Base-by-base conservation (phyloP, 2,329 filamentous ascomycete genomes). In the Microdochium paspali region DNA sequence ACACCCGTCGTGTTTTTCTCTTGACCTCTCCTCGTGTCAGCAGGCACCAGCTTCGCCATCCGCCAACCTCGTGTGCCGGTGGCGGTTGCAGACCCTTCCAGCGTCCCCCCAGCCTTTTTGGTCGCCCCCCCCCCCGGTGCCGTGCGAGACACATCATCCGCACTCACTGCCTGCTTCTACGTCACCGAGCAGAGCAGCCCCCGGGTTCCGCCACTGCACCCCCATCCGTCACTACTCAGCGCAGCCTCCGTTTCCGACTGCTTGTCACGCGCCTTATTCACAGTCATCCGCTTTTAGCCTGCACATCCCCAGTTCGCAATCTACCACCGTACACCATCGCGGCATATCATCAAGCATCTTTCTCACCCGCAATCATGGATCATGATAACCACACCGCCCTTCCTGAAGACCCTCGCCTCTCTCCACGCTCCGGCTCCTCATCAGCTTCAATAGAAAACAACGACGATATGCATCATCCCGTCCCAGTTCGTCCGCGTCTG, bases 401-500 rank as follows among this genome's bases (percentile, higher is more conserved):
- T 3, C 35, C 35, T 12, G 35, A 40, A 20, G 35, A 40, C 35
- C 35, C 35, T 18, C 35, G 35, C 18, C 12, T 40, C 6, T 40
- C 35, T 21, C 18, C 35, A 20, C 55, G 54, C 51, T 61, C 60
- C 46, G 58, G 58, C 49, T 63, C 60, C 10, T 60, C 59, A 9
- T 60, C 58, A 18, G 53, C 56, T 7, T 61, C 59, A 12, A 59
- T 60, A 21, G 50, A 51, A 39, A 58, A 60, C 44, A 52, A 49
- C 7, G 53, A 52, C n/a, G 59, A 61, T 24, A 72, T 79, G 24
- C 71, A 76, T 50, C 69, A 72, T 23, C 76, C 77, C 25, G 62
- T 74, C 9, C 74, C 77, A 2, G 66, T 66, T 15, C 79, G 87
- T 30, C 87, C 87, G 24, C 77, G 79, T 48, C 70, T 91, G 50